These are phyloP conservation scores for Hypoxylon sp. DNA, from an alignment of 2,329 filamentous ascomycete species.

Conservation along the genomic window DNA sequence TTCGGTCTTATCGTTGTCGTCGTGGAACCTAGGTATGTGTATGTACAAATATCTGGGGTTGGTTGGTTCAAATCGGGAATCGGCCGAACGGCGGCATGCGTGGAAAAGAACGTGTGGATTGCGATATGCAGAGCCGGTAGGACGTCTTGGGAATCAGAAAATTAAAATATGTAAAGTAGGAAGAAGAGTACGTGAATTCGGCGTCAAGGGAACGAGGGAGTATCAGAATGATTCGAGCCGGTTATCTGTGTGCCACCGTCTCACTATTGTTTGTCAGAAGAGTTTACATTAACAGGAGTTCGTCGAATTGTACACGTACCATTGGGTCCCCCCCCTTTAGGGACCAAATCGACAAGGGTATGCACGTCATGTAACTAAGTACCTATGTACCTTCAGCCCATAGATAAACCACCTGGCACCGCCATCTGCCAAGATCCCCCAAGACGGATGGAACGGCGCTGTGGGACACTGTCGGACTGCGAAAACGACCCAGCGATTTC, in stretches of 20 bases:
- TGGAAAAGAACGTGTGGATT: slow-evolving; percentile 16
- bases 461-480: slow-evolving; percentile 1
- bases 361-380: slow-evolving; percentile 36
- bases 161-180: slow-evolving; percentile 19
- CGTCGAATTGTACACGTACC: slow-evolving; percentile 44
- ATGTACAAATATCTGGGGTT: slow-evolving; percentile 10
- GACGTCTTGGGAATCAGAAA: background rate
- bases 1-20: slow-evolving; percentile 33
- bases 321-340: slow-evolving; percentile 36
- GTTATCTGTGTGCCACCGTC: slow-evolving; percentile 36
- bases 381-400: slow-evolving; percentile 20
- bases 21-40: slow-evolving; percentile 13
- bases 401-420: slow-evolving; percentile 25
- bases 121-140: slow-evolving; percentile 9
- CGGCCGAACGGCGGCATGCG: slow-evolving; percentile 38
- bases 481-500: slow-evolving; percentile 16
- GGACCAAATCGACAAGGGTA: slow-evolving; percentile 23
- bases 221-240: slow-evolving; percentile 30
- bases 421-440: slow-evolving; percentile 22
- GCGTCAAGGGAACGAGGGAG: slow-evolving; percentile 4
- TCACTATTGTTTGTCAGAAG: slow-evolving; percentile 36
- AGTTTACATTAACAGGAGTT: slow-evolving; percentile 42
- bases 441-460: slow-evolving; percentile 40
- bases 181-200: slow-evolving; percentile 10
- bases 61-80: slow-evolving; percentile 37